These are phyloP conservation scores for Kluyveromyces wickerhamii DNA, from an alignment of 805 yeast genomes.

Conservation along the genomic window DNA sequence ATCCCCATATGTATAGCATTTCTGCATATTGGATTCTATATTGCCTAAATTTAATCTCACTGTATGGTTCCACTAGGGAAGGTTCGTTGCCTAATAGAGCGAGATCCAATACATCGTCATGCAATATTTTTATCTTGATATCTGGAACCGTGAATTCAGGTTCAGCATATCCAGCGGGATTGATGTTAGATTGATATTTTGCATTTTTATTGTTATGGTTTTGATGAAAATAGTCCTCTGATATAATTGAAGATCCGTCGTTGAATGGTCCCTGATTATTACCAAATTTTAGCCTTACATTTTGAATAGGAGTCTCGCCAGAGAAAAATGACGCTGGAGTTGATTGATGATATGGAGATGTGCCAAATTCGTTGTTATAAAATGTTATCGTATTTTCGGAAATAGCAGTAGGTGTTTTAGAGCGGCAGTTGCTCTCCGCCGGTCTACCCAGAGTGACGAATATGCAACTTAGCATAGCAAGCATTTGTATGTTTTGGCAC, in stretches of 20 bases:
- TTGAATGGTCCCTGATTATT: background rate
- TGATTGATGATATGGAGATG: background rate
- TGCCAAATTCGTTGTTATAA: slow-evolving; percentile 1
- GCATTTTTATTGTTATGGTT: slow-evolving; percentile 4
- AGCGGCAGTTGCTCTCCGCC: background rate
- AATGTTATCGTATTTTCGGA: slow-evolving; percentile 6
- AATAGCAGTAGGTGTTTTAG: background rate
- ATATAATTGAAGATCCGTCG: slow-evolving; percentile 16
- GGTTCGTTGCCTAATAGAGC: slow-evolving; percentile 13
- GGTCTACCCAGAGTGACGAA: slow-evolving; percentile 21
- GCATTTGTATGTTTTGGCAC: slow-evolving; percentile 71
- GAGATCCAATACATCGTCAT: slow-evolving; percentile 23
- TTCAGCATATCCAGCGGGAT: background rate
- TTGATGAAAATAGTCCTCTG: slow-evolving; percentile 23
- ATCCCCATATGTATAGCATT: slow-evolving; percentile 73
- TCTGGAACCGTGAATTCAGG: slow-evolving; percentile 14
- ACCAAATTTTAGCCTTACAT: background rate
- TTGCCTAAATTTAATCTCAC: slow-evolving; percentile 21
- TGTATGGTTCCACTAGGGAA: slow-evolving; percentile 19
- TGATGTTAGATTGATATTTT: background rate
- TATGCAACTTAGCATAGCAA: slow-evolving; percentile 80
- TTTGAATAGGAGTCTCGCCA: slow-evolving; percentile 1
- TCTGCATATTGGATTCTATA: slow-evolving; percentile 71
- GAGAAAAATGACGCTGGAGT: background rate
- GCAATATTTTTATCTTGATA: slow-evolving; percentile 19